Conservation (phyloP, 2,329 filamentous ascomycete genomes). For the Geosmithia flava region DNA sequence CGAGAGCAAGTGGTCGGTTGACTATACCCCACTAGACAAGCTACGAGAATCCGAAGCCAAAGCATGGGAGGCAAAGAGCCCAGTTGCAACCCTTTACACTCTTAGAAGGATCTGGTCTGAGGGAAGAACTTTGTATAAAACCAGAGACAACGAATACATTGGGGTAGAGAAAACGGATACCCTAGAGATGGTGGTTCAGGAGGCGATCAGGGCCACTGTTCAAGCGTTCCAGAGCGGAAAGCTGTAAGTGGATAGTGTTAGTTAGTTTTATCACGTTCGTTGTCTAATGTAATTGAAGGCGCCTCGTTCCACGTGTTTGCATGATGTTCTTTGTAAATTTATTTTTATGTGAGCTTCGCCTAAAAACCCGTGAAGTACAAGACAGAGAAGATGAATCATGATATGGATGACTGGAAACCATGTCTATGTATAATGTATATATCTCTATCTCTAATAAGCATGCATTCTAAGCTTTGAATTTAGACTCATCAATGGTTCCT, state of each 20-base stretch:
- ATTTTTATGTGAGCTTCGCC: too few relatives aligned
- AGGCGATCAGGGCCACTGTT: background rate
- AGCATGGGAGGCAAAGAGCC: background rate
- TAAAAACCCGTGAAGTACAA: too few relatives aligned
- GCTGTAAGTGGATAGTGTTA: too few relatives aligned
- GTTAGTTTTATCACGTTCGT: too few relatives aligned
- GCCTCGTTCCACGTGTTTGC: too few relatives aligned
- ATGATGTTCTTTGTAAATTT: too few relatives aligned
- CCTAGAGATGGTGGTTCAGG: background rate
- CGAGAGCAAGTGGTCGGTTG: slow-evolving; percentile 2
- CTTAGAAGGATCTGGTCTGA: background rate
- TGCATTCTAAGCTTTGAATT: background rate
- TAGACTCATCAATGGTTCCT: background rate
- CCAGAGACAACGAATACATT: background rate
- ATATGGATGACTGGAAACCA: too few relatives aligned
- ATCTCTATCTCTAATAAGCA: background rate
- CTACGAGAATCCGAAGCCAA: background rate
- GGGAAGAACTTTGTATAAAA: background rate
- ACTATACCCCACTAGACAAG: background rate
- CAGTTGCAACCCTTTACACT: background rate
- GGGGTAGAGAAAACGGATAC: background rate
- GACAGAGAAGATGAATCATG: too few relatives aligned
- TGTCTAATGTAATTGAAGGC: too few relatives aligned
- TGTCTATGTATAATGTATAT: too few relatives aligned
- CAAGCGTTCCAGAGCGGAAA: background rate